phyloP scores from a whole-genome alignment of 1,284 basidiomycete species.

The Gymnopus androsaceus region DNA sequence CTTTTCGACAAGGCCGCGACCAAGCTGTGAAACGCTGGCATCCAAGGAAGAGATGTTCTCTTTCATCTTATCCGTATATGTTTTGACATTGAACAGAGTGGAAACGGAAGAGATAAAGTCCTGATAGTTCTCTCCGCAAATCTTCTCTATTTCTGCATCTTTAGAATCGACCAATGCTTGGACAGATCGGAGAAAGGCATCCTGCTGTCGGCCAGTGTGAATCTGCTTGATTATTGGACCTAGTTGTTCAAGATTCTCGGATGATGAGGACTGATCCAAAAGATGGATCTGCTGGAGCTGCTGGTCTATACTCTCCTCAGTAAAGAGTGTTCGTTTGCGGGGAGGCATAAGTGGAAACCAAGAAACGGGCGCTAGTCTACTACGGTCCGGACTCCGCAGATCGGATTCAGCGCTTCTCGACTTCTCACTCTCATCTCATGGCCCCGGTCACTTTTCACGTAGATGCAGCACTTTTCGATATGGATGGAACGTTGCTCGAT shows the following conservation, averaged over 20 bases:
- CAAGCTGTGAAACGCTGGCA: slow-evolving; percentile 74
- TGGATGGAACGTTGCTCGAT: slow-evolving; percentile 79
- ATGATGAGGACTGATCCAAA: slow-evolving; percentile 80
- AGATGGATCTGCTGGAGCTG: slow-evolving; percentile 87
- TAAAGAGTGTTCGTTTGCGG: slow-evolving; percentile 71
- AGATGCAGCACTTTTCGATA: slow-evolving; percentile 70
- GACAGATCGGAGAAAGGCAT: slow-evolving; percentile 86
- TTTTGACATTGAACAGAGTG: slow-evolving; percentile 92
- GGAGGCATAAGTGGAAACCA: slow-evolving; percentile 58
- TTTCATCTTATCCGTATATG: slow-evolving; percentile 80
- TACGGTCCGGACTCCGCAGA: neutral
- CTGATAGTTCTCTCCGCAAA: slow-evolving; percentile 96
- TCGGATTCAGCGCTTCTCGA: neutral
- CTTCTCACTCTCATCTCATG: slow-evolving; percentile 35
- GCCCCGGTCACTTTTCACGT: slow-evolving; percentile 48
- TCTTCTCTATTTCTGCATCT: slow-evolving; percentile 93
- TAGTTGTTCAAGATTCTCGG: slow-evolving; percentile 91
- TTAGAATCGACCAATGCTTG: slow-evolving; percentile 89
- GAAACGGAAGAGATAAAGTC: slow-evolving; percentile 97
- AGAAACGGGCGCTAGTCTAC: neutral
- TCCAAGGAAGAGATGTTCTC: slow-evolving; percentile 77
- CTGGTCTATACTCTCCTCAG: slow-evolving; percentile 79
- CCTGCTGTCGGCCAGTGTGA: slow-evolving; percentile 87
- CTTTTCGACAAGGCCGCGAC: slow-evolving; percentile 86
- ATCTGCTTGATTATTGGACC: slow-evolving; percentile 93